Conservation (phyloP, 169 alveolate species). For the Plasmodium vinckei region DNA sequence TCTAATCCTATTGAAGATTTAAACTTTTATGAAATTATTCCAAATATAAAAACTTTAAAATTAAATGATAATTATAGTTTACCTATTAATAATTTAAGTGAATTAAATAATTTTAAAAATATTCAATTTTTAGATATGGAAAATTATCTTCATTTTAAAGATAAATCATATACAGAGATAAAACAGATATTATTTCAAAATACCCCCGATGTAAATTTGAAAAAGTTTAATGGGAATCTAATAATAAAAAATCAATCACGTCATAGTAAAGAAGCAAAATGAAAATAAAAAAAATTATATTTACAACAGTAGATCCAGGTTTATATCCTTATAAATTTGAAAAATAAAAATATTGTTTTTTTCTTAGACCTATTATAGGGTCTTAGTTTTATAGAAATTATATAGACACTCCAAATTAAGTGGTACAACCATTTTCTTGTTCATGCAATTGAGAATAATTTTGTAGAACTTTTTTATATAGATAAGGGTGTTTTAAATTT, state of each 20-base stretch:
- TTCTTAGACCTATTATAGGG: no score
- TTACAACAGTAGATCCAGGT: no score
- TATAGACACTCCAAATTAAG: no score
- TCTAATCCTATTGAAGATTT: slow-evolving; percentile 56
- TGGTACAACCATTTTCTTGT: no score
- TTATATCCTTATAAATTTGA: no score
- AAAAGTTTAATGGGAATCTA: slow-evolving; percentile 35
- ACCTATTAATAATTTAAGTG: slow-evolving; percentile 19
- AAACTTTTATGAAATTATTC: slow-evolving; percentile 21
- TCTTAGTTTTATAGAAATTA: no score
- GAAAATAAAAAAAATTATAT: not conserved
- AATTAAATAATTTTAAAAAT: slow-evolving; percentile 24
- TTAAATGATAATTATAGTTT: slow-evolving; percentile 40
- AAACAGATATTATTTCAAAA: slow-evolving; percentile 23
- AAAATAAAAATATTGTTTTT: no score
- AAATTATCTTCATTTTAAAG: slow-evolving; percentile 49
- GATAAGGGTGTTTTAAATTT: no score
- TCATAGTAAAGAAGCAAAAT: not conserved
- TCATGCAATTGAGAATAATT: no score
- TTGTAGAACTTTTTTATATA: no score
- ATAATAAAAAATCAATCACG: not conserved
- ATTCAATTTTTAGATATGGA: slow-evolving; percentile 29
- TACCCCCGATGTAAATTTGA: slow-evolving; percentile 35
- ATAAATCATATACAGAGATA: slow-evolving; percentile 40
- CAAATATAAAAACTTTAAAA: slow-evolving; percentile 30